Conservation (phyloP, 2,329 filamentous ascomycete species). For the Coleophoma crateriformis region DNA sequence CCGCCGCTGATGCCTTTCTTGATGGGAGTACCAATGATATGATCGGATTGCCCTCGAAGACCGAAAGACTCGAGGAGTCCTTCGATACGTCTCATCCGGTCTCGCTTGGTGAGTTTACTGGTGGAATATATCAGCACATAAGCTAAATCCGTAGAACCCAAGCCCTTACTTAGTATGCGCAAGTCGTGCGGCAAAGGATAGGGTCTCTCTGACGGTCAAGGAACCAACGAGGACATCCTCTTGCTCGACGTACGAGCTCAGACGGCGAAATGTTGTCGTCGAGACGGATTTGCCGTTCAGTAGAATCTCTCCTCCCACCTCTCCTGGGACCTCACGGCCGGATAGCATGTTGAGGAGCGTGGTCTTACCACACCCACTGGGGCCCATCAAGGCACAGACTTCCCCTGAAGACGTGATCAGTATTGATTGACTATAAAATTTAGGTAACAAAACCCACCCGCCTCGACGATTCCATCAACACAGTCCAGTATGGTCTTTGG, state of each 20-base stretch:
- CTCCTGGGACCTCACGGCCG: constrained; percentile 44
- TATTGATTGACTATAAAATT: neutral
- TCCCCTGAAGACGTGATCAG: constrained; percentile 43
- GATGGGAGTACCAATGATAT: constrained; percentile 75
- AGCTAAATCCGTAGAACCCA: neutral
- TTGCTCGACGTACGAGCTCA: constrained; percentile 80
- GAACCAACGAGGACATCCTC: constrained; percentile 80
- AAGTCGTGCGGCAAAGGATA: constrained; percentile 72
- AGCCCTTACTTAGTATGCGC: constrained; percentile 44
- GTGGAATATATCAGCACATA: neutral
- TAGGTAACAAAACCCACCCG: constrained; percentile 36
- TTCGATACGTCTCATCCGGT: constrained; percentile 58
- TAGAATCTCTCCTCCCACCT: constrained; percentile 47
- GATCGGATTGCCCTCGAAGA: constrained; percentile 61
- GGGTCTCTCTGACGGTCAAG: constrained; percentile 73
- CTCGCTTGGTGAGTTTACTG: constrained; percentile 37
- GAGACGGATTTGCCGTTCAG: constrained; percentile 58
- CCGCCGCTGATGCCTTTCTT: constrained; percentile 80
- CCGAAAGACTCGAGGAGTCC: constrained; percentile 68
- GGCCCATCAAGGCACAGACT: constrained; percentile 77
- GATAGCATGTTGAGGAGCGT: constrained; percentile 79
- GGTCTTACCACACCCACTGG: constrained; percentile 70
- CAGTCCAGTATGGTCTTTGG: constrained; percentile 57
- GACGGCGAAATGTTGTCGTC: constrained; percentile 50
- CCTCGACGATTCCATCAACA: constrained; percentile 58